Base-by-base conservation (phyloP, 495 filamentous ascomycete genomes). In the Aspergillus panamensis region DNA sequence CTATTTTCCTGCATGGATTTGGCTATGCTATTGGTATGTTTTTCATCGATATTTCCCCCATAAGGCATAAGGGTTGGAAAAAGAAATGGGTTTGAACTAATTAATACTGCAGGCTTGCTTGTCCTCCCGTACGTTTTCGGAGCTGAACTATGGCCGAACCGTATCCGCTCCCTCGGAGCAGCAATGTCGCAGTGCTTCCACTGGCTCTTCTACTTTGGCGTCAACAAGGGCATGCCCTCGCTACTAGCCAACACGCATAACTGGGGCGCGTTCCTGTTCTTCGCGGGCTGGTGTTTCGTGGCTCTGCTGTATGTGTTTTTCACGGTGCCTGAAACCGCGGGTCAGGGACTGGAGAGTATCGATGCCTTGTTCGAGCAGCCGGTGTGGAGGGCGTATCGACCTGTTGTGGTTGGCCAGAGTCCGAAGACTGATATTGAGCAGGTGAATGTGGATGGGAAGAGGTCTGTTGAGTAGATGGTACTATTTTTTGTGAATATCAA, bases 311-410 rank as follows among this genome's bases (percentile, higher is more conserved):
- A 66, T 19, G 37, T 44, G 4, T 66, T 55, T 52, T 55, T 69
- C 80, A 39, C 72, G 70, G 48, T 66, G 6, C 64, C 64, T 10
- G 64, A 66, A 31, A 51, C 45, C 7, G 47, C 60, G 4, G 63
- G 63, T 2, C 50, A 55, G 1, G 53, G 53, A 13, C 40, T 63
- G 6, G 63, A 66, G 40, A 55, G 62, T 44, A 53, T 63, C n/a
- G 56, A 63, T 35, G 33, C 8, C 9, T 37, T 37, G 33, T 37
- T 37, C 8, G 14, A 14, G 33, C 9, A 14, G 33, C 33, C 33
- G 33, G 2, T 9, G 33, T 37, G 25, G 25, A 25, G 25, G 25
- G 25, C 25, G 25, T 25, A 25, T 5, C 25, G 25, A 5, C 25
- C 25, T 25, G 25, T 25, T 25, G 25, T 25, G 2, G 5, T 25